Base-by-base conservation (phyloP, 2,329 filamentous ascomycete species). In the Venturia pyrina region DNA sequence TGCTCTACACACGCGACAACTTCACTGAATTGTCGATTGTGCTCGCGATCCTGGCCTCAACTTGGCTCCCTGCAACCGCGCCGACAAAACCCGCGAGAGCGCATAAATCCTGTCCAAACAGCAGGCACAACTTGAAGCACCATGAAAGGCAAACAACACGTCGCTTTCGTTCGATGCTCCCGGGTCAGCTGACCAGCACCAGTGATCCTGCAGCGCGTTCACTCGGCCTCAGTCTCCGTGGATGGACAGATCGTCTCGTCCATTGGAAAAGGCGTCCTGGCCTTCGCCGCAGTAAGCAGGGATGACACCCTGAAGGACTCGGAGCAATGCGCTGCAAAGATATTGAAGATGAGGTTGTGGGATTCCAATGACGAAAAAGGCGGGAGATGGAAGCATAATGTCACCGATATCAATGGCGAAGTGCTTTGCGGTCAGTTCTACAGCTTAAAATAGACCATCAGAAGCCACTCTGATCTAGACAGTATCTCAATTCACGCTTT, bases 401-500 rank as follows among this genome's bases (percentile, higher is more conserved):
- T 99, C 10, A 83, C 88, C 71, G 95, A 99, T 68, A 93, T 98
- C 67, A 82, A 85, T 57, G 95, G 95, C 63, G 95, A 98, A 75
- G 84, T 99, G 34, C 85, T 99, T n/a, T 98, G 93, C 76, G 93
- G 92, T 96, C 82, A 68, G 83, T 72, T 59, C 46, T 4, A 24
- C 21, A 5, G 34, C 13, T 53, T 53, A 34, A 46, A 66, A 48
- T 66, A n/a, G 46, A n/a, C 46, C 63, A 17, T 40, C 17, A 56
- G 37, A 48, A 43, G 48, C 41, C 44, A 24, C 34, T 44, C 60
- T 32, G 41, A 28, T 41, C 11, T 17, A 19, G 7, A 19, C 73
- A 96, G 93, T 99, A 59, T 98, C 95, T 17, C 95, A 99, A 78
- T 99, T 99, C 74, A 99, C 95, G 2, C 84, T 99, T 11, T 83